Conservation (phyloP, 2,329 filamentous ascomycete genomes). For the Nemania bipapillata region DNA sequence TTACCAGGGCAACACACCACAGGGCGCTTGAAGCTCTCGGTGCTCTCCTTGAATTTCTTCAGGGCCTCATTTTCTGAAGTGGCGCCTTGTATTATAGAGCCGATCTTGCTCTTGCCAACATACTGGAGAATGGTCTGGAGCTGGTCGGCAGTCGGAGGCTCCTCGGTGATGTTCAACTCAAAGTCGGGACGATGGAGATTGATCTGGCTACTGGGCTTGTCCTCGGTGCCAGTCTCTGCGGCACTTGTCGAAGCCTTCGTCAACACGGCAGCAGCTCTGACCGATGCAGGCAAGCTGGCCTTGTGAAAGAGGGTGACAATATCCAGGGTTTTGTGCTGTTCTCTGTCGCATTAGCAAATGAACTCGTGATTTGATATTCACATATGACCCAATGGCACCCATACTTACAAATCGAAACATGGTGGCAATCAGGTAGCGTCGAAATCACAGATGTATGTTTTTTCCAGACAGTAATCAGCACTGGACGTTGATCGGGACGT, state of each 20-base stretch:
- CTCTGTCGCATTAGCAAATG: slow-evolving; percentile 15
- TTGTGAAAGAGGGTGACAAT: slow-evolving; percentile 97
- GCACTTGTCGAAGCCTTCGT: slow-evolving; percentile 82
- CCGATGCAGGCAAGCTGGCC: slow-evolving; percentile 76
- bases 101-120: slow-evolving; percentile 71
- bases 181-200: slow-evolving; percentile 71
- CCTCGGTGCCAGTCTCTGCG: slow-evolving; percentile 73
- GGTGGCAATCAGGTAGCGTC: not conserved
- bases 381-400: slow-evolving; percentile 3
- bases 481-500: slow-evolving; percentile 5
- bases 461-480: not conserved
- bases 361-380: not conserved
- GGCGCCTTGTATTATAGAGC: slow-evolving; percentile 76
- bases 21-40: slow-evolving; percentile 76
- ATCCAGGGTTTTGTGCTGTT: slow-evolving; percentile 81
- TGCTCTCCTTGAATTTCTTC: slow-evolving; percentile 77
- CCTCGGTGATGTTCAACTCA: slow-evolving; percentile 85
- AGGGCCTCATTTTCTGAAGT: slow-evolving; percentile 79
- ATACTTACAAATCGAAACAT: slow-evolving; percentile 43
- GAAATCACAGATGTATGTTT: not conserved
- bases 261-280: slow-evolving; percentile 77
- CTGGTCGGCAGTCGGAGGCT: slow-evolving; percentile 82
- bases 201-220: slow-evolving; percentile 77
- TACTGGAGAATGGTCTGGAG: slow-evolving; percentile 86
- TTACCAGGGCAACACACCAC: slow-evolving; percentile 68